Conservation (phyloP, 768 basidiomycete species). For the Cyclocybe cylindracea region DNA sequence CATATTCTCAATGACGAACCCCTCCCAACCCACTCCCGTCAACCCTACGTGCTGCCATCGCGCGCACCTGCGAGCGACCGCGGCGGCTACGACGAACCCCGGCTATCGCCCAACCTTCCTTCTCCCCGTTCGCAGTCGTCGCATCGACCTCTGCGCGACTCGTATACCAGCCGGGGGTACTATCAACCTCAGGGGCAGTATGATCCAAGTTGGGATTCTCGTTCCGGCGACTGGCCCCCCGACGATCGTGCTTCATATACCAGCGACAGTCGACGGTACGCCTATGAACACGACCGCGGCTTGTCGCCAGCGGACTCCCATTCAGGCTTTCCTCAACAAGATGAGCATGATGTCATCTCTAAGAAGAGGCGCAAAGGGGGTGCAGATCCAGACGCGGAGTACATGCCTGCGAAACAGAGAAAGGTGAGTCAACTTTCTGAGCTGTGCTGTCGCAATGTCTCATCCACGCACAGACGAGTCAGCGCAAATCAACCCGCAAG, state of each 20-base stretch:
- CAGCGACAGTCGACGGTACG: slow-evolving; percentile 15
- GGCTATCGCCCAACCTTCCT: slow-evolving; percentile 6
- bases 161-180: slow-evolving; percentile 14
- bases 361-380: slow-evolving; percentile 25
- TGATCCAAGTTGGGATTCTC: slow-evolving; percentile 51
- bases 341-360: slow-evolving; percentile 22
- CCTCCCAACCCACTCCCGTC: slow-evolving; percentile 33
- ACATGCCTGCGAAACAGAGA: slow-evolving; percentile 23
- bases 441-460: too few species aligned
- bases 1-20: slow-evolving; percentile 81
- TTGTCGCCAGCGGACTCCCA: slow-evolving; percentile 17
- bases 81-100: slow-evolving; percentile 20
- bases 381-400: slow-evolving; percentile 20
- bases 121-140: slow-evolving; percentile 25
- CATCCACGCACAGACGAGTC: slow-evolving; percentile 17
- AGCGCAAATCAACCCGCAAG: slow-evolving; percentile 24
- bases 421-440: slow-evolving; percentile 15
- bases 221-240: slow-evolving; percentile 18
- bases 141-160: slow-evolving; percentile 15
- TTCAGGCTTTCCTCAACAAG: slow-evolving; percentile 12
- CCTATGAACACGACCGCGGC: slow-evolving; percentile 20
- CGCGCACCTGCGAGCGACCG: slow-evolving; percentile 18
- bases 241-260: slow-evolving; percentile 16
- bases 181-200: slow-evolving; percentile 35
- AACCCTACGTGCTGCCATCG: slow-evolving; percentile 31